Evolutionary conservation across 2,329 filamentous ascomycete genomes (phyloP).

Genomic region (Hawksworthiomyces lignivorus): DNA sequence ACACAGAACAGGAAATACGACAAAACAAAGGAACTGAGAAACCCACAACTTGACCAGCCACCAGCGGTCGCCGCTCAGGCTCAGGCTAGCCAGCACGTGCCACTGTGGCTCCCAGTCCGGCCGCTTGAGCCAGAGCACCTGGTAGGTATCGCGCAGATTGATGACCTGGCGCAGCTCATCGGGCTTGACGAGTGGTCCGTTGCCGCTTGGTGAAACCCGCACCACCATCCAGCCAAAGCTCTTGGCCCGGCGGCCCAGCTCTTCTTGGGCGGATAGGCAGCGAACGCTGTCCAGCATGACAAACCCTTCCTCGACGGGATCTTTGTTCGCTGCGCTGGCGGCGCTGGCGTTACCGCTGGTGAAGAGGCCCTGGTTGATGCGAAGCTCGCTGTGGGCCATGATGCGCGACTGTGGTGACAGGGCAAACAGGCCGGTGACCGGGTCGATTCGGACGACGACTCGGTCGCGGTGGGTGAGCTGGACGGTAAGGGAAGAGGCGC

Average conservation of each 20-base stretch:
- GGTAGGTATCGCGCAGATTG: conserved; percentile 56
- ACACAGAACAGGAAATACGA: neutral
- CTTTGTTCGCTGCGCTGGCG: conserved; percentile 27
- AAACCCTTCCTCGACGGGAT: conserved; percentile 51
- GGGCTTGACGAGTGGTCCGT: conserved; percentile 31
- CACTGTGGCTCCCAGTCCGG: conserved; percentile 65
- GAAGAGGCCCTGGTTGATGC: conserved; percentile 45
- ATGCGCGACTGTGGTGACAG: conserved; percentile 57
- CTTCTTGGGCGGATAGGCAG: conserved; percentile 52
- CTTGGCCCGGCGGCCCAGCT: conserved; percentile 52
- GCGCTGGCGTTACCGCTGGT: neutral
- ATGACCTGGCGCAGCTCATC: conserved; percentile 52
- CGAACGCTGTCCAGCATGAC: conserved; percentile 53
- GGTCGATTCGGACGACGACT: conserved; percentile 61
- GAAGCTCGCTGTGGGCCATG: conserved; percentile 51
- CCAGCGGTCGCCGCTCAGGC: conserved; percentile 69
- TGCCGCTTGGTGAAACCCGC: too few relatives aligned
- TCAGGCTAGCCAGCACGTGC: conserved; percentile 64
- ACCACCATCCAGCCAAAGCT: conserved; percentile 56
- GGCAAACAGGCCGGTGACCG: conserved; percentile 68
- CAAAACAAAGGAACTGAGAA: neutral
- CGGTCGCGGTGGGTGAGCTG: conserved; percentile 58
- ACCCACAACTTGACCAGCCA: conserved; percentile 62
- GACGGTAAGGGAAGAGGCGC: conserved; percentile 59
- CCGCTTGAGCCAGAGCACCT: conserved; percentile 61